Percentiles rank a stretch among this genome's conserved stretches.
Conservation (phyloP, 139 green algal genomes). For the Coelastrella sp. region DNA sequence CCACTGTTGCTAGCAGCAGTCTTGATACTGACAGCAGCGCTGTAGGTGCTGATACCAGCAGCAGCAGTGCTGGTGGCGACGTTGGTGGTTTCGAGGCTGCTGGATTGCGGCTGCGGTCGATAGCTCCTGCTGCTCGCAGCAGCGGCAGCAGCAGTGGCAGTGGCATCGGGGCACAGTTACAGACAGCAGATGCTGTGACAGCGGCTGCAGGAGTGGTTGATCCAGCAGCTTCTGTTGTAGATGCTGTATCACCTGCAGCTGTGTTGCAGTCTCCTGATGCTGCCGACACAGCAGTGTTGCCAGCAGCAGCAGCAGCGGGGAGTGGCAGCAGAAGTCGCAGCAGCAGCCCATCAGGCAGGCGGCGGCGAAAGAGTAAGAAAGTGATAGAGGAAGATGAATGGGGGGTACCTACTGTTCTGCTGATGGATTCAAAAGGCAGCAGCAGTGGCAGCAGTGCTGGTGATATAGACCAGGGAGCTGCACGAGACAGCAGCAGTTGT, state of each 20-base stretch:
- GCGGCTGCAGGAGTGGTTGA: constrained; percentile 12
- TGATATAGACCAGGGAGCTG: background rate
- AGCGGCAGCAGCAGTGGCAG: background rate
- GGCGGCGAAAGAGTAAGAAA: background rate
- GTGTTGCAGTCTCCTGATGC: too few relatives aligned
- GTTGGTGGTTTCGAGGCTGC: too few relatives aligned
- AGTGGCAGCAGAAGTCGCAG: background rate
- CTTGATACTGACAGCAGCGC: background rate
- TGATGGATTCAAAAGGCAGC: background rate
- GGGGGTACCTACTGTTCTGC: constrained; percentile 17
- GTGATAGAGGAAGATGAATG: constrained; percentile 23
- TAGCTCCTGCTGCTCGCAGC: too few relatives aligned
- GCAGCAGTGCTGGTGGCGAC: too few relatives aligned
- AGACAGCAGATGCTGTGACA: background rate
- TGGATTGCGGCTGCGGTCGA: too few relatives aligned
- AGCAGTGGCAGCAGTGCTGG: constrained; percentile 5
- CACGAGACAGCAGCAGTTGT: background rate
- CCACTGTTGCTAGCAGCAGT: background rate
- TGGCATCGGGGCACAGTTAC: background rate
- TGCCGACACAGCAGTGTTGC: too few relatives aligned
- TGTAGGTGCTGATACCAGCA: too few relatives aligned
- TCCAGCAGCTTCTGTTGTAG: too few relatives aligned
- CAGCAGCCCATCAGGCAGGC: constrained; percentile 11
- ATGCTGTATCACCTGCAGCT: too few relatives aligned
- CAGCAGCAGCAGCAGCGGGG: background rate